Evolutionary conservation across 164 flowering plant genomes (phyloP).

Genomic region (Chimonanthus salicifolius): DNA sequence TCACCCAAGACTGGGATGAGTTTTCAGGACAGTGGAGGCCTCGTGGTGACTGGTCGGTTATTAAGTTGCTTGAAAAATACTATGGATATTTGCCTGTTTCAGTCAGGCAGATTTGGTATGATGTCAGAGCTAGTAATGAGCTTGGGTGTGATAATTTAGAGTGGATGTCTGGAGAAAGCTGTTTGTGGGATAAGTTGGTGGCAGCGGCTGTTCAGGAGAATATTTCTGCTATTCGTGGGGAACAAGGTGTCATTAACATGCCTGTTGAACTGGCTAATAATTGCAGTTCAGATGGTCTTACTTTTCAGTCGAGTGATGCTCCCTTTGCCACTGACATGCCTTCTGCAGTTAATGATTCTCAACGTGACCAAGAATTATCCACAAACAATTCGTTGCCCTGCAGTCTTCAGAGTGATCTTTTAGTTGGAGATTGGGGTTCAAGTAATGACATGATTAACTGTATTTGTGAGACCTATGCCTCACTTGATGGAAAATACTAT

Average conservation of each 20-base stretch:
- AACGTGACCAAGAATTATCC: not conserved
- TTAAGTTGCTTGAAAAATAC: slow-evolving; percentile 41
- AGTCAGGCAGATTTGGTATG: slow-evolving; percentile 58
- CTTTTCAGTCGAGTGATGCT: not conserved
- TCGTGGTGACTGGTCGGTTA: slow-evolving; percentile 56
- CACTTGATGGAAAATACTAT: not conserved
- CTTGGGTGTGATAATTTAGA: slow-evolving; percentile 25
- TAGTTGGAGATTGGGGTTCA: not conserved
- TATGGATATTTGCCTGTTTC: slow-evolving; percentile 32
- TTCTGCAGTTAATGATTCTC: not conserved
- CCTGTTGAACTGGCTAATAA: not conserved
- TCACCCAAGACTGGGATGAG: slow-evolving; percentile 61
- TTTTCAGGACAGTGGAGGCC: slow-evolving; percentile 32
- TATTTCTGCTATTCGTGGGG: not conserved
- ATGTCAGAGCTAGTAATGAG: slow-evolving; percentile 25
- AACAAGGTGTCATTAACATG: not conserved
- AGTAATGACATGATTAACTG: not conserved
- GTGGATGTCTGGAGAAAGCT: slow-evolving; percentile 39
- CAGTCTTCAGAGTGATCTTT: not conserved
- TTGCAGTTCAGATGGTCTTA: not conserved
- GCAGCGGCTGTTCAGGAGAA: slow-evolving; percentile 17
- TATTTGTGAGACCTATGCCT: not conserved
- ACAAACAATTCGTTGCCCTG: not conserved
- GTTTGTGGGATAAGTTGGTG: slow-evolving; percentile 37
- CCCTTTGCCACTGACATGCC: not conserved